Evolutionary conservation across 768 basidiomycete genomes (phyloP).

Genomic region (Amanita rubescens): DNA sequence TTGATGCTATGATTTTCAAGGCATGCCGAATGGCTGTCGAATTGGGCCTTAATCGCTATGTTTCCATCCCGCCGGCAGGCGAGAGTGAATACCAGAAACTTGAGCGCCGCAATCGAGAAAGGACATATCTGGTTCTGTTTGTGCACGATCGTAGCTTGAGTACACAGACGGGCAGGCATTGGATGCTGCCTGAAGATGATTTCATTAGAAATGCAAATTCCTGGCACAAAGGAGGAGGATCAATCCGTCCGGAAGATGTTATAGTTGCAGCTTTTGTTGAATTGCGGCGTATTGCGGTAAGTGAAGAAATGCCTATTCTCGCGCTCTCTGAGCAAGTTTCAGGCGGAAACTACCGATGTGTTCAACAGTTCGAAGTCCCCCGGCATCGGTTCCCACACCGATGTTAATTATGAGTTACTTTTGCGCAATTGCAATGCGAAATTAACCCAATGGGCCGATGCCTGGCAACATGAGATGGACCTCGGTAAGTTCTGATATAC

Average conservation of each 20-base stretch:
- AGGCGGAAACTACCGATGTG: constrained; percentile 78
- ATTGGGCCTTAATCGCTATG: constrained; percentile 68
- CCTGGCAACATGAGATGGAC: constrained; percentile 69
- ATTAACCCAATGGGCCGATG: constrained; percentile 63
- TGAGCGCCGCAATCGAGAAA: constrained; percentile 79
- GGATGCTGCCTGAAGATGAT: constrained; percentile 88
- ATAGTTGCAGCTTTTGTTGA: constrained; percentile 72
- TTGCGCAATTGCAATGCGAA: constrained; percentile 67
- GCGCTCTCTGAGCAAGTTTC: constrained; percentile 5
- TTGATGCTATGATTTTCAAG: constrained; percentile 25
- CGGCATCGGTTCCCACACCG: constrained; percentile 38
- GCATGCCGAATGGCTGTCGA: constrained; percentile 88
- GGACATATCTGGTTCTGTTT: constrained; percentile 80
- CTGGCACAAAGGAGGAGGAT: constrained; percentile 61
- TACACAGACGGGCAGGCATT: constrained; percentile 79
- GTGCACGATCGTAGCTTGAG: constrained; percentile 82
- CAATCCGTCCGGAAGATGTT: constrained; percentile 70
- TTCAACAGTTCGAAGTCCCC: constrained; percentile 47
- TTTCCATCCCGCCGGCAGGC: constrained; percentile 42
- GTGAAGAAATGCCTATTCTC: constrained; percentile 18
- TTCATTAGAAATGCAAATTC: constrained; percentile 57
- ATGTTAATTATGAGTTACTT: constrained; percentile 68
- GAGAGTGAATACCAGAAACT: constrained; percentile 61
- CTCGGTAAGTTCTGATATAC: constrained; percentile 35
- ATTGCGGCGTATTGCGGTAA: constrained; percentile 71